Percentiles rank a stretch among this genome's conserved stretches.
Conservation (phyloP, 2,329 filamentous ascomycete genomes). For the Aspergillus spinulosporus region DNA sequence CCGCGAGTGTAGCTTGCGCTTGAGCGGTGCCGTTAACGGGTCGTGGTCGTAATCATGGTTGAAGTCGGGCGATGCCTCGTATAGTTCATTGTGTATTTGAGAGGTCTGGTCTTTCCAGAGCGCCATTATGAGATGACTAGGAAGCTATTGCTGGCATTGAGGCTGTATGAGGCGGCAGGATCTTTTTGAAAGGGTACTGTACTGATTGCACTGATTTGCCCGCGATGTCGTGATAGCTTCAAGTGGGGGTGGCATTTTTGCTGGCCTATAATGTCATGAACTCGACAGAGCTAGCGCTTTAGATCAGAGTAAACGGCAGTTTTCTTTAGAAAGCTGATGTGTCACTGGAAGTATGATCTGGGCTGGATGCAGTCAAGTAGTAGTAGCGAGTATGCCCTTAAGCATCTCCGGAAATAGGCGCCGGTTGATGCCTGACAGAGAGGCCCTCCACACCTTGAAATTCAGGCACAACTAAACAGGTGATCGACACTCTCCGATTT, state of each 20-base stretch:
- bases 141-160: neutral
- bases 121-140: neutral
- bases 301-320: no score
- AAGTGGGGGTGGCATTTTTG: constrained; percentile 2
- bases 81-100: constrained; percentile 1
- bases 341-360: no score
- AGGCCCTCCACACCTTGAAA: neutral
- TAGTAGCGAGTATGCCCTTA: no score
- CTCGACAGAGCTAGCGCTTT: no score
- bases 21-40: constrained; percentile 13
- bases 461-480: neutral
- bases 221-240: constrained; percentile 14
- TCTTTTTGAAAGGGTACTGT: neutral
- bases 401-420: no score
- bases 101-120: constrained; percentile 1
- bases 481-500: neutral
- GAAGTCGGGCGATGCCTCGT: neutral
- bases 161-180: neutral
- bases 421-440: neutral
- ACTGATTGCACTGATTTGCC: constrained; percentile 5
- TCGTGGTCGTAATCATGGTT: neutral
- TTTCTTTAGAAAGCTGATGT: no score
- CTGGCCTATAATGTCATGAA: no score
- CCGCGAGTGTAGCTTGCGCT: constrained; percentile 26
- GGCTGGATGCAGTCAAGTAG: no score